A percentile compares a stretch with the other conserved stretches of the same genome.
Evolutionary conservation across 495 filamentous ascomycete species (phyloP).

Genomic region (Hypoxylon cercidicola): DNA sequence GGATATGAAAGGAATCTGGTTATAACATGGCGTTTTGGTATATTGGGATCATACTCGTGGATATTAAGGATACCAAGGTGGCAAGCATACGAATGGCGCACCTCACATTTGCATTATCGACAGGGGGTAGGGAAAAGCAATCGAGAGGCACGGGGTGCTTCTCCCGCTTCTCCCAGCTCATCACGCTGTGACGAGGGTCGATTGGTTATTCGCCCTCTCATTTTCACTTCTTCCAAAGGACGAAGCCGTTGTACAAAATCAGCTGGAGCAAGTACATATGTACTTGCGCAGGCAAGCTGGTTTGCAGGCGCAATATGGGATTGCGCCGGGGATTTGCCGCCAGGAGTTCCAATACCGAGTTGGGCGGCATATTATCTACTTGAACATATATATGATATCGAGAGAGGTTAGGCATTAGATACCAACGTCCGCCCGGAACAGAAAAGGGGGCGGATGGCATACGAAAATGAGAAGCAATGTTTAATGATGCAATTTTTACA

Average conservation of each 20-base stretch:
- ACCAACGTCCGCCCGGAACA: conserved; percentile 44
- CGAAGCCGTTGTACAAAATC: conserved; percentile 26
- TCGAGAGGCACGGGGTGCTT: conserved; percentile 35
- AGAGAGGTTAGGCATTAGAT: conserved; percentile 42
- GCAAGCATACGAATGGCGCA: conserved; percentile 47
- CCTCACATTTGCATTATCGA: conserved; percentile 41
- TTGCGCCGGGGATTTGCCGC: conserved; percentile 21
- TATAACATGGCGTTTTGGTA: conserved; percentile 39
- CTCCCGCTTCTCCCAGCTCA: conserved; percentile 21
- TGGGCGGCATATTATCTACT: conserved; percentile 35
- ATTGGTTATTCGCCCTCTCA: conserved; percentile 1
- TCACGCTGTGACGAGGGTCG: conserved; percentile 8
- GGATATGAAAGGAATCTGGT: conserved; percentile 25
- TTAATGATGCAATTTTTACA: conserved; percentile 35
- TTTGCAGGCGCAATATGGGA: conserved; percentile 27
- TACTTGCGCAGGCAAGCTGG: conserved; percentile 28
- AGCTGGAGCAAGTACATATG: conserved; percentile 17
- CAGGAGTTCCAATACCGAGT: conserved; percentile 11
- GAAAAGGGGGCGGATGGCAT: conserved; percentile 42
- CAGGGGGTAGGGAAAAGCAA: conserved; percentile 39
- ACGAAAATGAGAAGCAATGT: conserved; percentile 45
- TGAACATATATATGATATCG: conserved; percentile 37
- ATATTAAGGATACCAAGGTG: conserved; percentile 47
- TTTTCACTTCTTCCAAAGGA: conserved; percentile 28
- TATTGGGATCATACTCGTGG: conserved; percentile 34